These are phyloP conservation scores for Neohortaea acidophila DNA, from an alignment of 495 filamentous ascomycete genomes.

Conservation along the genomic window DNA sequence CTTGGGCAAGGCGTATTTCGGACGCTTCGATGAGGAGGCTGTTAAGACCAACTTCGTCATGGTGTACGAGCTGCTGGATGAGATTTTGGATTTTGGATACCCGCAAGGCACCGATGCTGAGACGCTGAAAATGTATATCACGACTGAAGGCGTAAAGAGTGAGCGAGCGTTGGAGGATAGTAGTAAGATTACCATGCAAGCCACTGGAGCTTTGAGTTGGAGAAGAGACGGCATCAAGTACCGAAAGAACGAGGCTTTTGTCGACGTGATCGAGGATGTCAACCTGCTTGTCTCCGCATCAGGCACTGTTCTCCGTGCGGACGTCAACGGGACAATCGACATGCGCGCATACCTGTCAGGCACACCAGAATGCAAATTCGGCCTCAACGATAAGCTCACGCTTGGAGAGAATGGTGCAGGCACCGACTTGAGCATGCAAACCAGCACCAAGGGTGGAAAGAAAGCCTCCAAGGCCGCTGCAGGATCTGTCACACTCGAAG, in stretches of 20 bases:
- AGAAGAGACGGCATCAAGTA: slow-evolving; percentile 94
- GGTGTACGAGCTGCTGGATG: slow-evolving; percentile 95
- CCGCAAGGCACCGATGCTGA: slow-evolving; percentile 98
- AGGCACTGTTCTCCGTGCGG: slow-evolving; percentile 86
- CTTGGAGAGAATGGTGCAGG: slow-evolving; percentile 52
- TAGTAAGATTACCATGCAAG: slow-evolving; percentile 97
- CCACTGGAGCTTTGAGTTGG: slow-evolving; percentile 94
- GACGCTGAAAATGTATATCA: slow-evolving; percentile 99
- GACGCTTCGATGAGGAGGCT: slow-evolving; percentile 97
- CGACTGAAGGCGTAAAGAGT: slow-evolving; percentile 95
- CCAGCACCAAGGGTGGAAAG: slow-evolving; percentile 53
- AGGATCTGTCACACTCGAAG: slow-evolving; percentile 88
- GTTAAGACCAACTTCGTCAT: slow-evolving; percentile 99
- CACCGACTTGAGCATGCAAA: slow-evolving; percentile 40
- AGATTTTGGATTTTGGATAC: slow-evolving; percentile 98
- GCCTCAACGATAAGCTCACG: slow-evolving; percentile 87
- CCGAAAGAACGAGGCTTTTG: slow-evolving; percentile 97
- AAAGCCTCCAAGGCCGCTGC: slow-evolving; percentile 92
- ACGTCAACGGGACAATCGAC: slow-evolving; percentile 93
- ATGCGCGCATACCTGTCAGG: slow-evolving; percentile 98
- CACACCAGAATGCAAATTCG: slow-evolving; percentile 98
- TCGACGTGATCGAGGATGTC: slow-evolving; percentile 98
- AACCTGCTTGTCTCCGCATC: slow-evolving; percentile 97
- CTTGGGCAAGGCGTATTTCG: slow-evolving; percentile 91
- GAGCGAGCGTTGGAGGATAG: slow-evolving; percentile 85